phyloP scores from a whole-genome alignment of 2,329 filamentous ascomycete genomes.

The Daldinia sp. region DNA sequence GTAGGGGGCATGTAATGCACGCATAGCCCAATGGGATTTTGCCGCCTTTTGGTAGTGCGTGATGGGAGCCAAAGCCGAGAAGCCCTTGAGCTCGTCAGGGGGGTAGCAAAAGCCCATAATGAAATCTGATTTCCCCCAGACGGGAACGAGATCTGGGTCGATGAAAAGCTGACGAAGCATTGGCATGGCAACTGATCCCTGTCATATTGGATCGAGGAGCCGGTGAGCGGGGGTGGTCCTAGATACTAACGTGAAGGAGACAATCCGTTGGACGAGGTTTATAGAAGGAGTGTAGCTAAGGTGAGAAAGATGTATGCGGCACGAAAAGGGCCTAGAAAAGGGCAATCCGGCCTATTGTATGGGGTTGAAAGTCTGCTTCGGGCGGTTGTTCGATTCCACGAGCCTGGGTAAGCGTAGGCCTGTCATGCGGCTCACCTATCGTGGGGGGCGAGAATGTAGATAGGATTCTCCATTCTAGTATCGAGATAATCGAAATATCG shows the following conservation, averaged over 20 bases:
- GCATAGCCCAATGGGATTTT: constrained; percentile 22
- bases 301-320: background rate
- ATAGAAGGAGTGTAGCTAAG: background rate
- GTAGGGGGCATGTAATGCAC: background rate
- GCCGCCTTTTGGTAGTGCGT: constrained; percentile 10
- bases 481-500: constrained; percentile 10
- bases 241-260: background rate
- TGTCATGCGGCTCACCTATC: constrained; percentile 11
- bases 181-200: background rate
- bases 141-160: constrained; percentile 13
- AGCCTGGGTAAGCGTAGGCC: constrained; percentile 18
- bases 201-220: constrained; percentile 9
- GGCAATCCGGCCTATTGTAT: constrained; percentile 7
- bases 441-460: background rate
- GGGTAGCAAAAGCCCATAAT: background rate
- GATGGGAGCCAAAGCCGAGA: constrained; percentile 7
- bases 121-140: background rate
- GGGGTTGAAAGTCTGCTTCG: background rate
- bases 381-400: constrained; percentile 16
- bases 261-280: constrained; percentile 1
- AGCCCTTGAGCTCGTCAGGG: constrained; percentile 2
- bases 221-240: constrained; percentile 4
- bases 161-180: constrained; percentile 14
- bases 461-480: background rate
- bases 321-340: constrained; percentile 6